Conservation (phyloP, 345 rosid genomes). For the Euclidium syriacum region DNA sequence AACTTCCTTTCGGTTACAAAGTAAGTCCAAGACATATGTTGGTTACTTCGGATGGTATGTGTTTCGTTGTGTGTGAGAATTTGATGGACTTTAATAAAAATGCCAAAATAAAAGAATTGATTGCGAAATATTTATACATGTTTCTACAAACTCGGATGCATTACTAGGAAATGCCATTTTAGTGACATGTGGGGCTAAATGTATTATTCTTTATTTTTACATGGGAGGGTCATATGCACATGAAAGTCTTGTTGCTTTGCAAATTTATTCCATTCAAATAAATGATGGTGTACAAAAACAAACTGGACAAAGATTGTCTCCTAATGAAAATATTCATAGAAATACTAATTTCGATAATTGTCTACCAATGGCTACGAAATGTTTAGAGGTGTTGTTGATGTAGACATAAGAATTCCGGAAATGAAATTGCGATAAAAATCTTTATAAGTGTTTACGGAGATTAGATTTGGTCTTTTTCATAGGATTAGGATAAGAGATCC, state of each 20-base stretch:
- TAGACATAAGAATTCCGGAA: neutral
- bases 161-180: slow-evolving; percentile 15
- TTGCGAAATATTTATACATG: neutral
- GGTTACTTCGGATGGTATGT: no score
- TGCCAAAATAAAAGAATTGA: no score
- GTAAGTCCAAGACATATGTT: no score
- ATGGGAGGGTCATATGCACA: slow-evolving; percentile 14
- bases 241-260: slow-evolving; percentile 20
- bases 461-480: no score
- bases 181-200: slow-evolving; percentile 21
- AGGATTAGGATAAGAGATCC: neutral
- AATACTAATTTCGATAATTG: neutral
- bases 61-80: no score
- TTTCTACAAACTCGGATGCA: neutral
- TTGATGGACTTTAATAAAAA: no score
- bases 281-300: slow-evolving; percentile 22
- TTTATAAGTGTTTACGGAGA: no score
- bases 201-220: slow-evolving; percentile 8
- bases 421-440: no score
- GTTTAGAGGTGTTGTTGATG: neutral
- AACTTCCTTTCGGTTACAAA: no score
- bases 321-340: slow-evolving; percentile 5
- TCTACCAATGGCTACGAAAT: neutral
- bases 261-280: slow-evolving; percentile 1
- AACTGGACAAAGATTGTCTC: slow-evolving; percentile 7